Base-by-base conservation (phyloP, 805 yeast genomes). In the Starmerella vaccinii region DNA sequence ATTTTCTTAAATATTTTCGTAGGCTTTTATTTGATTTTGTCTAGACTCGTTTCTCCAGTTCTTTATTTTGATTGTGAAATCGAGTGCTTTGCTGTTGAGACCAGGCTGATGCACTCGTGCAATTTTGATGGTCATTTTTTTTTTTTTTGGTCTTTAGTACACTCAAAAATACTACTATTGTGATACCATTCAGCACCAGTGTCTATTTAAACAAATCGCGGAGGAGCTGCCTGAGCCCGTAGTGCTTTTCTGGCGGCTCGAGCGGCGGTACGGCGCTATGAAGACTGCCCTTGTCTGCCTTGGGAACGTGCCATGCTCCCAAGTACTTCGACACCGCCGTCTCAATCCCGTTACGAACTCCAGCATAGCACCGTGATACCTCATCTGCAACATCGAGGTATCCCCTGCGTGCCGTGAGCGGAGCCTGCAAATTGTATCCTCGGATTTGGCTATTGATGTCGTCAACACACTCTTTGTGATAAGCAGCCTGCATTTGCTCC, bases 371-470 rank as follows among this genome's bases (percentile, higher is more conserved):
- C 24, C 60, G 51, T 12, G 61, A 61, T 15, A 77, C 57, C 59
- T 80, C 84, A 16, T 62, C 66, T 5, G 72, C 76, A 2, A 64
- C 54, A 1, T 63, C 9, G 13, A 80, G 59, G 55, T 80, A 80
- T n/a, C 77, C 64, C 52, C 73, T 75, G 46, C 81, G 78, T 0
- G 84, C 77, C 0, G 80, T 66, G 44, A 74, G 55, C 0, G 85
- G 85, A 0, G 85, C 83, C 56, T 79, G 84, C 15, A 80, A 57
- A 56, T 80, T 80, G 57, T 80, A 80, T 0, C 80, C 75, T 13
- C 84, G 64, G 10, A 80, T 68, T 2, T 68, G 66, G 52, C 70
- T 74, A 59, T 80, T 80, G 41, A 78, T 57, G 7, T 65, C 52
- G 3, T 60, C 59, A 3, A 80, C 56, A 42, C 69, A 65, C 1